Evolutionary conservation across 1,284 basidiomycete species (phyloP), one percentile per base, ranked within the genome.

Genomic region (Meira nashicola): DNA sequence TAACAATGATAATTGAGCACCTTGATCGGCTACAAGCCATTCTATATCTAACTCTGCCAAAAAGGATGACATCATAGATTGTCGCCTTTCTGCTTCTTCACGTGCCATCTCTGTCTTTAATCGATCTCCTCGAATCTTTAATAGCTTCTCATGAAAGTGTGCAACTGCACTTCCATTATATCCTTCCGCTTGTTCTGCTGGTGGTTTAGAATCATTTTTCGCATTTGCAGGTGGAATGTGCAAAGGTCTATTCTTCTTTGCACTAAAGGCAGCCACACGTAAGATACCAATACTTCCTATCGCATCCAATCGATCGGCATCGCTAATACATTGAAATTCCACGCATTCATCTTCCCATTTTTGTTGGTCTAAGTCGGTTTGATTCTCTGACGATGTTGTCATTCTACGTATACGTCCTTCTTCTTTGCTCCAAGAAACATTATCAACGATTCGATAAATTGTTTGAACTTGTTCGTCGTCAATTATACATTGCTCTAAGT

Each of bases 311-410:
- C 92, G 83, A 75, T 95, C 92, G 0, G 91, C 91, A 76, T 96
- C 92, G 77, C 93, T 91, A 0, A 94, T 90, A 62, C 89, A 92
- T 75, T 90, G 88, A 48, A 95, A 82, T 75, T 95, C 92, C 0
- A 82, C 58, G 69, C 89, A 93, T n/a, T 78, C 76, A 1, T 84
- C 77, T 60, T 93, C 87, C 90, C 90, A 93, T 28, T 82, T 79
- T 1, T 67, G 63, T 58, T 70, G 55, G 6, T 47, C 25, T 2
- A 58, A 57, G 3, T 53, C 57, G 6, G 54, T 21, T 1, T 59
- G 61, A 2, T 82, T 56, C 7, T 44, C 25, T 55, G 79, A 60
- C 0, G 83, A 84, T 25, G 25, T 5, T 19, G 10, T 37, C 15
- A 39, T 14, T 25, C 58, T 59, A 33, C 7, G 17, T 25, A 4